Evolutionary conservation across 2,329 filamentous ascomycete genomes (phyloP).

Genomic region (Diaporthe amygdali): DNA sequence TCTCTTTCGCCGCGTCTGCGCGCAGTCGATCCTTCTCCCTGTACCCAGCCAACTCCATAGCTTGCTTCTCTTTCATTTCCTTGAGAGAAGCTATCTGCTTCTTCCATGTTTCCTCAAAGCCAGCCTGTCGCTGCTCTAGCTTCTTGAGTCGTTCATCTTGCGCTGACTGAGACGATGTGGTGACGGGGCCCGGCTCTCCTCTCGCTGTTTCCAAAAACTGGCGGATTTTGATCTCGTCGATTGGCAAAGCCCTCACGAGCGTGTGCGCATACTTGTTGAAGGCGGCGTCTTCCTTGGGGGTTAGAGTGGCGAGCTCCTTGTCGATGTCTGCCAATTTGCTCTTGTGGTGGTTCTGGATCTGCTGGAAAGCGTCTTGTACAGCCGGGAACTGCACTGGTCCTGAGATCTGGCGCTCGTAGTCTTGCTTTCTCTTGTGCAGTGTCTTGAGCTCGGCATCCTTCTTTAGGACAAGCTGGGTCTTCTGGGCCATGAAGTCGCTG

Average conservation of each 20-base stretch:
- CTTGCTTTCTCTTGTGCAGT: slow-evolving; percentile 7
- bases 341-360: slow-evolving; percentile 3
- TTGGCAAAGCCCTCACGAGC: slow-evolving; percentile 1
- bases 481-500: slow-evolving; percentile 4
- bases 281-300: neutral
- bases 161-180: neutral
- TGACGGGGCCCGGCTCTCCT: neutral
- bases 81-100: neutral
- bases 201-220: slow-evolving; percentile 18
- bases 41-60: neutral
- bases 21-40: slow-evolving; percentile 1
- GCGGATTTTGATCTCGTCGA: slow-evolving; percentile 18
- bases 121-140: slow-evolving; percentile 12
- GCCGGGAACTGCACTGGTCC: slow-evolving; percentile 11
- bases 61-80: neutral
- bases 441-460: slow-evolving; percentile 13
- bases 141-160: neutral
- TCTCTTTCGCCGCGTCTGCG: slow-evolving; percentile 7
- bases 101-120: neutral
- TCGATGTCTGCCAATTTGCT: neutral
- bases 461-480: slow-evolving; percentile 6
- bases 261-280: neutral
- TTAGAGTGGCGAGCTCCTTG: neutral
- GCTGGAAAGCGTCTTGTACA: neutral
- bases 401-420: slow-evolving; percentile 5